Conservation (phyloP, 495 filamentous ascomycete genomes). For the Aspergillus incahuasiensis region DNA sequence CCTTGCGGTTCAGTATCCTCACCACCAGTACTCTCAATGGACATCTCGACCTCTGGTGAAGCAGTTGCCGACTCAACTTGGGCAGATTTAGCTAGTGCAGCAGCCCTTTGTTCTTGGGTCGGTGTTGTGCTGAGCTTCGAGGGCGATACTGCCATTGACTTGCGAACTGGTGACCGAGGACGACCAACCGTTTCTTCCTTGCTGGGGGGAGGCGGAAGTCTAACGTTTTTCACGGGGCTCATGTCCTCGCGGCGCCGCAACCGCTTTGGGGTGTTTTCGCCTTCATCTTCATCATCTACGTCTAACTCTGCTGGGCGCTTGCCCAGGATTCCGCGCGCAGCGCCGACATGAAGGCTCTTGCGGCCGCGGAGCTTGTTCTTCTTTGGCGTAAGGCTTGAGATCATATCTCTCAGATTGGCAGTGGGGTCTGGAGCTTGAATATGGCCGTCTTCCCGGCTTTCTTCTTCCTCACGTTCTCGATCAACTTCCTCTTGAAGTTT, state of each 20-base stretch:
- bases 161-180: slow-evolving; percentile 45
- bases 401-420: slow-evolving; percentile 67
- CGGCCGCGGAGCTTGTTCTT: slow-evolving; percentile 62
- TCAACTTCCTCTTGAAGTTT: slow-evolving; percentile 66
- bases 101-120: slow-evolving; percentile 20
- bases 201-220: slow-evolving; percentile 59
- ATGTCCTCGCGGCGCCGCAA: slow-evolving; percentile 60
- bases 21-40: slow-evolving; percentile 15
- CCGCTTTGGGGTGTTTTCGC: slow-evolving; percentile 60
- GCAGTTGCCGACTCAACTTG: slow-evolving; percentile 16
- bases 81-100: slow-evolving; percentile 21
- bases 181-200: slow-evolving; percentile 60
- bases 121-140: slow-evolving; percentile 34
- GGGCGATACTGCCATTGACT: slow-evolving; percentile 28
- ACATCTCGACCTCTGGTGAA: slow-evolving; percentile 18
- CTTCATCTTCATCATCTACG: slow-evolving; percentile 60
- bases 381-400: slow-evolving; percentile 71
- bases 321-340: slow-evolving; percentile 68
- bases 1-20: slow-evolving; percentile 35
- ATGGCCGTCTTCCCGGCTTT: slow-evolving; percentile 56
- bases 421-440: slow-evolving; percentile 53
- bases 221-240: slow-evolving; percentile 74
- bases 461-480: slow-evolving; percentile 59
- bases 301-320: slow-evolving; percentile 72
- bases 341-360: slow-evolving; percentile 73